Evolutionary conservation across 352 stramenopile genomes (phyloP).

Genomic region (Pythium oligandrum): DNA sequence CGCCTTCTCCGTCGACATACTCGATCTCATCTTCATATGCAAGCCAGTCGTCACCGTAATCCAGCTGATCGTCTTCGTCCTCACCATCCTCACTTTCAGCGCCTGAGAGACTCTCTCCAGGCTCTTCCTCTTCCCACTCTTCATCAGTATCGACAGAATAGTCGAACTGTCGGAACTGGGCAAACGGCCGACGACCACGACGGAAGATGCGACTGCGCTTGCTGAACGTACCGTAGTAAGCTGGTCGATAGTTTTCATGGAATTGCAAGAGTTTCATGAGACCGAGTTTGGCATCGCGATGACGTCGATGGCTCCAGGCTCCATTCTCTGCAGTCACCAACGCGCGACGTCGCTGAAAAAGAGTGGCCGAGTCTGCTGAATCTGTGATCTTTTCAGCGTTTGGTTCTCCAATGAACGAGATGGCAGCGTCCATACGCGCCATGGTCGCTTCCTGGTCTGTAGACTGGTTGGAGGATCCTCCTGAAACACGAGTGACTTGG

Average conservation of each 20-base stretch:
- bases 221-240: constrained; percentile 78
- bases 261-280: constrained; percentile 87
- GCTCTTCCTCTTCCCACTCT: constrained; percentile 87
- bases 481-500: too few species aligned
- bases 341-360: constrained; percentile 18
- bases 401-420: constrained; percentile 20
- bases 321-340: constrained; percentile 17
- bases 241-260: constrained; percentile 76
- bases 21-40: constrained; percentile 87
- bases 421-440: constrained; percentile 44
- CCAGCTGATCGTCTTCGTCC: constrained; percentile 72
- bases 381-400: background rate
- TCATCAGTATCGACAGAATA: constrained; percentile 83
- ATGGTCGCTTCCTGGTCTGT: constrained; percentile 24
- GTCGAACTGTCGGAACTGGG: constrained; percentile 58
- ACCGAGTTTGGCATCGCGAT: constrained; percentile 52
- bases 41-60: constrained; percentile 83
- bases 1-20: constrained; percentile 42
- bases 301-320: constrained; percentile 47
- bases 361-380: background rate
- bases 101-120: constrained; percentile 75
- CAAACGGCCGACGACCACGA: constrained; percentile 59
- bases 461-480: too few species aligned
- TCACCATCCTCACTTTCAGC: constrained; percentile 71
- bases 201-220: constrained; percentile 45